Evolutionary conservation across 1,284 basidiomycete genomes (phyloP).

Genomic region (Heimioporus punctisporus): DNA sequence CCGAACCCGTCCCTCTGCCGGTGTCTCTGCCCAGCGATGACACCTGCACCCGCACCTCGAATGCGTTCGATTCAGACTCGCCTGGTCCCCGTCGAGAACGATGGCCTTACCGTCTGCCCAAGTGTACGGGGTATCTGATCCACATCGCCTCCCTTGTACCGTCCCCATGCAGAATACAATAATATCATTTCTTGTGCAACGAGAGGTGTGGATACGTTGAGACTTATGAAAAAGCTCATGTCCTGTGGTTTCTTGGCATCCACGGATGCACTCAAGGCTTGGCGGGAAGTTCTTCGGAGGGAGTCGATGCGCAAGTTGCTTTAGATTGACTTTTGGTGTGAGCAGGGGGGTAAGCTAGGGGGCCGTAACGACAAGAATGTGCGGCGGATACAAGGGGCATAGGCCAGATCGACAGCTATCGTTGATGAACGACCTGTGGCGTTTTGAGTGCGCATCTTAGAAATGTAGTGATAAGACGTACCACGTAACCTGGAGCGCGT

Average conservation of each 20-base stretch:
- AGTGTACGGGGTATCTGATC: constrained; percentile 26
- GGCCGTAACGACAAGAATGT: constrained; percentile 91
- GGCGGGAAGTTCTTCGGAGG: constrained; percentile 58
- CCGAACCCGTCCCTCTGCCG: constrained; percentile 10
- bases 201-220: constrained; percentile 84
- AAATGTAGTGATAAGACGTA: constrained; percentile 23
- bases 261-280: constrained; percentile 29
- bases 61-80: constrained; percentile 21
- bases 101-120: constrained; percentile 9
- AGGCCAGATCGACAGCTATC: constrained; percentile 94
- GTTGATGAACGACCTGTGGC: constrained; percentile 89
- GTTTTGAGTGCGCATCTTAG: not conserved
- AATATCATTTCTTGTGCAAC: constrained; percentile 91
- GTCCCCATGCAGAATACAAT: constrained; percentile 87
- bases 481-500: constrained; percentile 79
- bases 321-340: constrained; percentile 40
- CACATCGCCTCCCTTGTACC: constrained; percentile 62
- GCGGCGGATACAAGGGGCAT: constrained; percentile 91
- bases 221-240: constrained; percentile 81
- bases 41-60: constrained; percentile 26
- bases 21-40: constrained; percentile 23
- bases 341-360: constrained; percentile 86
- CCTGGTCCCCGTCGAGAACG: constrained; percentile 19
- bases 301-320: constrained; percentile 15
- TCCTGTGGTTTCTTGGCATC: constrained; percentile 57